Evolutionary conservation across 1,139 yeast genomes (phyloP), one percentile per base, ranked within the genome.

Genomic region (Pneumocystis sp.): DNA sequence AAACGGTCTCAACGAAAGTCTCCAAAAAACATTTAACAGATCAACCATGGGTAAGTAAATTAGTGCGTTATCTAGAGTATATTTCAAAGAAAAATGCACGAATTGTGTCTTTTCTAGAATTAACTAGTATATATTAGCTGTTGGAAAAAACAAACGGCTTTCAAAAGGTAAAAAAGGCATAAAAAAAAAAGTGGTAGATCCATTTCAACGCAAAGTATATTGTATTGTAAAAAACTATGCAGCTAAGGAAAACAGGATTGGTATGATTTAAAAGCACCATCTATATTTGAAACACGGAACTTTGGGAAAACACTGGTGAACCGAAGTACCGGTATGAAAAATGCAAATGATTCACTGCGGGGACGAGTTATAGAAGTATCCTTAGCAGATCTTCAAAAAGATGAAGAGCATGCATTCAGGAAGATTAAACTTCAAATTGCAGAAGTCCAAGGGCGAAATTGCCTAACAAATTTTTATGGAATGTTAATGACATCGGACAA

Each of bases 121-220:
- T 59, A 31, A 31, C 25, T 25, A 42, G 7, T 21, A 31, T 12
- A 21, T 2, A 31, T 64, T 88, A 95, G 96, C 93, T 85, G 93
- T 89, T 81, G 96, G 96, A 80, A 89, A 89, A 88, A 89, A 89
- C 81, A 89, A 89, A 90, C 86, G 96, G 85, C 83, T 88, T 82
- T 86, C 91, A 82, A 88, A 88, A 84, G 95, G 96, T 80, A 88
- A 88, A 89, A 89, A 88, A 82, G 95, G 95, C 77, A 80, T 87
- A 80, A 89, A 89, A 95, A 89, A 88, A 91, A 88, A 85, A 86
- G 89, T 85, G 78, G 91, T 87, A 74, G 96, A 88, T 84, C 95
- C 96, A 77, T 88, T 88, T 89, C 82, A 93, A 85, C 87, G 87
- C 80, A 89, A 89, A 83, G 96, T 88, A 76, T 15, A 15, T 15